A percentile compares a stretch with the other conserved stretches of the same genome.
Conservation (phyloP, 78 protist genomes). For the Guillardia theta region DNA sequence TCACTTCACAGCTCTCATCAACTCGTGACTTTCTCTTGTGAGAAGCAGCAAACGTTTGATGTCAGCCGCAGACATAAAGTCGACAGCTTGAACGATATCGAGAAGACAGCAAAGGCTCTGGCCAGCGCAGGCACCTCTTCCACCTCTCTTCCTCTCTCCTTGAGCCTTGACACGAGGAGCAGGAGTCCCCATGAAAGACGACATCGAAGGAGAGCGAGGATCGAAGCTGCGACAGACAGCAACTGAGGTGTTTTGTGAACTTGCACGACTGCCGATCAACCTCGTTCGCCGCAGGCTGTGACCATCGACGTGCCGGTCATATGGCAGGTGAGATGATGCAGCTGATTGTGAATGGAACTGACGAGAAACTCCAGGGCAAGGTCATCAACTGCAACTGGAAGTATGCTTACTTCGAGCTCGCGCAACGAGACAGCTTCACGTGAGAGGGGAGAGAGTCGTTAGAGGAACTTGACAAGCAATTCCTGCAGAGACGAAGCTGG, state of each 20-base stretch:
- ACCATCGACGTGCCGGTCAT: neutral
- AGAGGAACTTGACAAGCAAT: too few relatives aligned
- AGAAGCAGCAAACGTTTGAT: too few relatives aligned
- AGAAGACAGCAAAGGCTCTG: neutral
- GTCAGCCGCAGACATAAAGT: too few relatives aligned
- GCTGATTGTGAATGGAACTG: neutral
- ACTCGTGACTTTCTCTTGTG: too few relatives aligned
- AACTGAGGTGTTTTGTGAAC: neutral
- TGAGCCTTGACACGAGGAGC: neutral
- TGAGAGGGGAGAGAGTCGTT: too few relatives aligned
- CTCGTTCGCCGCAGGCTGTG: neutral
- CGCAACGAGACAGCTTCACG: neutral
- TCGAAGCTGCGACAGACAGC: neutral
- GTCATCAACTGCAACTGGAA: neutral
- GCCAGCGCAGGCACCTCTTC: neutral
- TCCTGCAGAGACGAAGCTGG: too few relatives aligned
- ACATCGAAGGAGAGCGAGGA: neutral
- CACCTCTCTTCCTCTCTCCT: neutral
- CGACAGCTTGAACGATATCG: neutral
- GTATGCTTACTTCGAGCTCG: constrained; percentile 18
- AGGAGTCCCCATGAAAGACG: neutral
- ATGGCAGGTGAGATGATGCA: neutral
- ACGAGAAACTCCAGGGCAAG: neutral
- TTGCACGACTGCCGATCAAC: neutral
- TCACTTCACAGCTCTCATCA: neutral